phyloP scores from a whole-genome alignment of 2,329 filamentous ascomycete genomes.

The Pseudogymnoascus sp. region DNA sequence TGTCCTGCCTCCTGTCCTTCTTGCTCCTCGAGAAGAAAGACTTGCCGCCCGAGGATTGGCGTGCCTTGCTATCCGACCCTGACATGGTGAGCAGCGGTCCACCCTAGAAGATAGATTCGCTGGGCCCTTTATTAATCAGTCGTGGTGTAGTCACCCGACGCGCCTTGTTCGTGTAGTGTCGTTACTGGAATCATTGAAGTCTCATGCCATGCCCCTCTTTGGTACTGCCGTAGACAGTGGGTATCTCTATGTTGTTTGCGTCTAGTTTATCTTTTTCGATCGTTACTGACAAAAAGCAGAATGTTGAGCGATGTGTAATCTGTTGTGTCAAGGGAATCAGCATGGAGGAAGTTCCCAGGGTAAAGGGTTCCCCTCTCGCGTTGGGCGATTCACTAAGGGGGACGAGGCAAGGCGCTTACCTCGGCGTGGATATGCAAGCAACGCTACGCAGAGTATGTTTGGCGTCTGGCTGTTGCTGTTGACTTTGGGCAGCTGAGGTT shows the following conservation, averaged over 20 bases:
- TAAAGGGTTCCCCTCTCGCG: not conserved
- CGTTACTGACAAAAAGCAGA: not conserved
- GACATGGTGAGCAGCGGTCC: constrained; percentile 37
- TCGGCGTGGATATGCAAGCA: not conserved
- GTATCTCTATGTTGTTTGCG: not conserved
- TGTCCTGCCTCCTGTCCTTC: constrained; percentile 62
- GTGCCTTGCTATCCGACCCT: constrained; percentile 61
- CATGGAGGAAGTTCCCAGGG: not conserved
- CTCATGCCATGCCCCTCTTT: not conserved
- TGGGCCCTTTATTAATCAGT: not conserved
- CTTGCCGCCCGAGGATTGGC: constrained; percentile 67
- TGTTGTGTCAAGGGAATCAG: not conserved
- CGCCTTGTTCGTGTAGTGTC: not conserved
- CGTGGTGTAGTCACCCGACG: not conserved
- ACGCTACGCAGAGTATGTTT: not conserved
- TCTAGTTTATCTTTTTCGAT: not conserved
- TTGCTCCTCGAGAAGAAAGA: constrained; percentile 87
- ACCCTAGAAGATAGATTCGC: not conserved
- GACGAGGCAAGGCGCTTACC: not conserved
- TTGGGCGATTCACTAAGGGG: not conserved
- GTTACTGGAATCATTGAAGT: not conserved
- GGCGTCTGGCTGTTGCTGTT: not conserved
- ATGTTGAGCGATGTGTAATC: not conserved
- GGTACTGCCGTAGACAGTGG: not conserved
- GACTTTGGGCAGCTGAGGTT: not conserved